These are phyloP conservation scores for Lasiosphaeriaceae sp. DNA, from an alignment of 495 filamentous ascomycete genomes.

Conservation along the genomic window DNA sequence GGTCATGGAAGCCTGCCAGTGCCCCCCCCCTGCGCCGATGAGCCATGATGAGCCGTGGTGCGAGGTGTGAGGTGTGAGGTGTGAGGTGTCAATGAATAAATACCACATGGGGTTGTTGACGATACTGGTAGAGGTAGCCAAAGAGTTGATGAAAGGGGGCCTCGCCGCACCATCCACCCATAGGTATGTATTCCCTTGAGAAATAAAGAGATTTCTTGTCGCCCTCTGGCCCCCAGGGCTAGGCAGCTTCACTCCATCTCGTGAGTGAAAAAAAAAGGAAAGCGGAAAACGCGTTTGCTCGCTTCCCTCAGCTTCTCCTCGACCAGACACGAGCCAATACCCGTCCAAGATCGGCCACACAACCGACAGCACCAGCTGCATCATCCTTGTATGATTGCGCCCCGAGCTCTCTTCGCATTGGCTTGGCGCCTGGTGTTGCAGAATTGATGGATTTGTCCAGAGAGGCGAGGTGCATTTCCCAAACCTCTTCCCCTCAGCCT, in stretches of 20 bases:
- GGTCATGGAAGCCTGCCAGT: conserved; percentile 11
- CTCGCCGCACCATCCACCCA: too few relatives aligned
- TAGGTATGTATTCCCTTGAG: too few relatives aligned
- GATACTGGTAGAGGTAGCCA: too few relatives aligned
- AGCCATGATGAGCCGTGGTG: background rate
- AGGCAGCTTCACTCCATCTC: too few relatives aligned
- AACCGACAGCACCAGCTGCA: background rate
- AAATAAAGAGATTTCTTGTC: too few relatives aligned
- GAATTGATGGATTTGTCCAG: conserved; percentile 4
- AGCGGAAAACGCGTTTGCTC: too few relatives aligned
- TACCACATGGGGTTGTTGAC: background rate
- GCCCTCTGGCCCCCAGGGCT: too few relatives aligned
- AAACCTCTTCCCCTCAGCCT: conserved; percentile 3
- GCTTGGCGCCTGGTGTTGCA: conserved; percentile 13
- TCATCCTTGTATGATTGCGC: background rate
- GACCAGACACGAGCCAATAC: background rate
- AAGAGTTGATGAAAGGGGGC: too few relatives aligned
- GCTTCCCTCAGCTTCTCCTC: too few relatives aligned
- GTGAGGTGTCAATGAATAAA: background rate
- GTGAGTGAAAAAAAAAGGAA: too few relatives aligned
- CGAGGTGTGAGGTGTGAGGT: background rate
- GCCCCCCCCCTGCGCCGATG: background rate
- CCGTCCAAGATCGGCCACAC: background rate
- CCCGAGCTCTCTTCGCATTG: conserved; percentile 12
- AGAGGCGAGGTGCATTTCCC: conserved; percentile 13